phyloP scores from a whole-genome alignment of 2,329 filamentous ascomycete genomes.

The Venturia asperata region DNA sequence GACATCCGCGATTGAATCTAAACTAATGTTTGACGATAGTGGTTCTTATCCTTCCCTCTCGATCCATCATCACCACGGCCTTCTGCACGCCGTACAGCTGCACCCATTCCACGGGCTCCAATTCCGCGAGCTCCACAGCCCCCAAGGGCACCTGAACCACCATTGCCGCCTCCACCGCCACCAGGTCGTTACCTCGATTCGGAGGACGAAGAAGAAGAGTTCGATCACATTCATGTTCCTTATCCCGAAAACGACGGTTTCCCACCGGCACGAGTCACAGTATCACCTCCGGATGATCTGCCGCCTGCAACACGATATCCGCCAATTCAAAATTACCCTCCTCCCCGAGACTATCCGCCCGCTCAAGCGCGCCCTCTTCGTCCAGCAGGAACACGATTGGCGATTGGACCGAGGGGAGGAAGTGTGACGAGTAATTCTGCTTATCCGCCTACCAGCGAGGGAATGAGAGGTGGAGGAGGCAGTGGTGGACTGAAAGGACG shows the following conservation, averaged over 20 bases:
- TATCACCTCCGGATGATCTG: neutral
- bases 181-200: neutral
- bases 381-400: neutral
- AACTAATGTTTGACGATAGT: neutral
- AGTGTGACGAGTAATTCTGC: neutral
- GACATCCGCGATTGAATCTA: neutral
- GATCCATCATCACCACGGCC: neutral
- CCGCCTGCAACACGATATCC: neutral
- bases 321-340: neutral
- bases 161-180: neutral
- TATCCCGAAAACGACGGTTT: neutral
- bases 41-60: neutral
- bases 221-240: constrained; percentile 6
- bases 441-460: neutral
- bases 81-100: neutral
- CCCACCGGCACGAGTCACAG: neutral
- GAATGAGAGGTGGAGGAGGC: neutral
- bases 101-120: neutral
- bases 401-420: neutral
- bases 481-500: neutral
- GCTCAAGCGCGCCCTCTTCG: neutral
- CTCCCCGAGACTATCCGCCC: neutral
- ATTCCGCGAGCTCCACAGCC: neutral
- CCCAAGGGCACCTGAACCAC: neutral
- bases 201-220: neutral